These are phyloP conservation scores for Aphanoascus verrucosus DNA, from an alignment of 2,329 filamentous ascomycete species.

Conservation along the genomic window DNA sequence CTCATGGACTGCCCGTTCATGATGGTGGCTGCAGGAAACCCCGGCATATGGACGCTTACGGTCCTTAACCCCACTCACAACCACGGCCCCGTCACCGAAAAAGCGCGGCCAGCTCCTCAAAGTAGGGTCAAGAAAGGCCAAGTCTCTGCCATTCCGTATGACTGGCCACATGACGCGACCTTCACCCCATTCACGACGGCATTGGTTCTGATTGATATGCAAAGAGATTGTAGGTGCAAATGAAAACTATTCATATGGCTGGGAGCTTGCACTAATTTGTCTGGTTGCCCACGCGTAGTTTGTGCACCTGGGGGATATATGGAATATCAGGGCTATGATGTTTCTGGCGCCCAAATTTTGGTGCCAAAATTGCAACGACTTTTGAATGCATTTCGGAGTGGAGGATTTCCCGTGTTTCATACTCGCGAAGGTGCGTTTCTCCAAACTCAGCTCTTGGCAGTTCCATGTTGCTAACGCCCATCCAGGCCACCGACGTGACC, in stretches of 20 bases:
- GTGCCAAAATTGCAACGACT: constrained; percentile 34
- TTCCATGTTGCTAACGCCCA: not conserved
- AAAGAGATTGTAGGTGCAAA: constrained; percentile 36
- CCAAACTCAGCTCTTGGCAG: constrained; percentile 13
- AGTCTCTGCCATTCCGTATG: constrained; percentile 33
- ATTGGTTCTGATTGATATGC: constrained; percentile 40
- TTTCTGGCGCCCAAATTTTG: constrained; percentile 30
- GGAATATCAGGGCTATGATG: constrained; percentile 37
- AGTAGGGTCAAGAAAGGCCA: constrained; percentile 38
- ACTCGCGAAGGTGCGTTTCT: constrained; percentile 34
- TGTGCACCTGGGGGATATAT: constrained; percentile 37
- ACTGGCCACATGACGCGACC: constrained; percentile 39
- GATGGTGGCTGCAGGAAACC: constrained; percentile 35
- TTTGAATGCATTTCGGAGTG: constrained; percentile 30
- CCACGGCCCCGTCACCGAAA: constrained; percentile 34
- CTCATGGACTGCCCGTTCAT: constrained; percentile 38
- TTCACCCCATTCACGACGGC: constrained; percentile 38
- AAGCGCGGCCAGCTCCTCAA: constrained; percentile 32
- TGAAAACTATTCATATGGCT: not conserved
- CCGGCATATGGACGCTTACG: constrained; percentile 36
- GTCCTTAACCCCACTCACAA: constrained; percentile 36
- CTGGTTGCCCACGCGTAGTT: constrained; percentile 22
- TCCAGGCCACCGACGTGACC: constrained; percentile 40
- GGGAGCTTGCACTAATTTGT: not conserved
- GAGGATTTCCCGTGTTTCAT: constrained; percentile 36